Evolutionary conservation across 106 monocot genomes (phyloP), one percentile per base, ranked within the genome.

Genomic region (Dactylorhiza incarnata): DNA sequence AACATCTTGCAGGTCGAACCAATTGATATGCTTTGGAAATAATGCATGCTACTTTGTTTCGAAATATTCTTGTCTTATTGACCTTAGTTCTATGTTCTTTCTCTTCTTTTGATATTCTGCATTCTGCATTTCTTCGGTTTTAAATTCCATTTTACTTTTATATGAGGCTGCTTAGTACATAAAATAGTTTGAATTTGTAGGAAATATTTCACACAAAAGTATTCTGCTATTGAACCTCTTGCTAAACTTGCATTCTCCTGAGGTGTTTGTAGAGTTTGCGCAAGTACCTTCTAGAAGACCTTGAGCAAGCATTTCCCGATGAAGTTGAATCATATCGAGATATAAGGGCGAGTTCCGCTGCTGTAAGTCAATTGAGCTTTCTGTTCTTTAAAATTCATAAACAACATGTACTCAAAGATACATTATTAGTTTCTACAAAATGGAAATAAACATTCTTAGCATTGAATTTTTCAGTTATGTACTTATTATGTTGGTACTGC

Each of bases 241-340:
- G 10, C 5, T 7, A 61, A 65, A 58, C 20, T 46, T 73, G 1
- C 54, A 44, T 67, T 49, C 44, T 37, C 17, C 20, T 76, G 43
- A 68, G 45, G 3, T 65, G 29, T 65, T 53, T 82, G 37, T 53
- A 95, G 95, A 76, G 86, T 80, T 53, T 95, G 77, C 68, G 95
- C 45, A 95, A 95, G 76, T 68, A 95, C 77, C 82, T 95, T 14
- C 73, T 95, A 25, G 95, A 95, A 75, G 92, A 95, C 25, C 84
- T 95, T 56, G 95, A 95, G 45, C 89, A 92, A 79, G 49, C 89
- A 59, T 95, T 95, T 82, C 95, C 95, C 52, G 95, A 89, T 74
- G 95, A 92, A 63, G 87, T 92, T 25, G 95, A 92, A 79, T 66
- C 76, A 51, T 95, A 89, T 50, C 82, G 95, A 72, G 92, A 92